A percentile compares a stretch with the other conserved stretches of the same genome.
These are phyloP conservation scores for Penicillium canescens DNA, from an alignment of 495 filamentous ascomycete genomes.

Conservation along the genomic window DNA sequence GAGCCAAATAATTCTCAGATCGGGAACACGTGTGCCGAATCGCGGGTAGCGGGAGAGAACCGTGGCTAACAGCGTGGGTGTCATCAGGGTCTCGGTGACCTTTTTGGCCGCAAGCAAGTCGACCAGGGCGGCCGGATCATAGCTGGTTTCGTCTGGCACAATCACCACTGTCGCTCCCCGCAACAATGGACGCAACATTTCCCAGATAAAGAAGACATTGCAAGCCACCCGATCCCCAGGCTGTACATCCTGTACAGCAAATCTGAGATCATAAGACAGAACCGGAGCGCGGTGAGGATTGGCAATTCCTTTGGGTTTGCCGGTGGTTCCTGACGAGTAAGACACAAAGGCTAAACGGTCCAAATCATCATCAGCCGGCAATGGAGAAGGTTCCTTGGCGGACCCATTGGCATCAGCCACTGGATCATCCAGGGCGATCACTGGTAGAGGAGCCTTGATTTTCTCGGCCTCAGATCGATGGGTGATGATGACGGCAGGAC, in stretches of 20 bases:
- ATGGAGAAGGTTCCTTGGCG: constrained; percentile 35
- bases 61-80: constrained; percentile 67
- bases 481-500: constrained; percentile 62
- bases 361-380: constrained; percentile 59
- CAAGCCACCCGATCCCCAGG: constrained; percentile 69
- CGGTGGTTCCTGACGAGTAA: constrained; percentile 68
- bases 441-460: constrained; percentile 53
- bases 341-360: constrained; percentile 66
- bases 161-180: constrained; percentile 66
- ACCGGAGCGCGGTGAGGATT: constrained; percentile 68
- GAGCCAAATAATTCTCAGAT: constrained; percentile 63
- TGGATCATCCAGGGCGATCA: constrained; percentile 57
- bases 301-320: constrained; percentile 68
- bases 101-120: constrained; percentile 56
- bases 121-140: constrained; percentile 66
- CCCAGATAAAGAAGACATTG: constrained; percentile 77
- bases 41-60: constrained; percentile 60
- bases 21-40: constrained; percentile 55
- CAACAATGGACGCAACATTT: constrained; percentile 68
- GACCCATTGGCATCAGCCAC: constrained; percentile 35
- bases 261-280: constrained; percentile 64
- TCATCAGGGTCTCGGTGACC: constrained; percentile 72
- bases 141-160: constrained; percentile 67
- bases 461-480: constrained; percentile 53
- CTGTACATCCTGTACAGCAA: constrained; percentile 58